Evolutionary conservation across 2,329 filamentous ascomycete species (phyloP).

Genomic region (Whalleya microplaca): DNA sequence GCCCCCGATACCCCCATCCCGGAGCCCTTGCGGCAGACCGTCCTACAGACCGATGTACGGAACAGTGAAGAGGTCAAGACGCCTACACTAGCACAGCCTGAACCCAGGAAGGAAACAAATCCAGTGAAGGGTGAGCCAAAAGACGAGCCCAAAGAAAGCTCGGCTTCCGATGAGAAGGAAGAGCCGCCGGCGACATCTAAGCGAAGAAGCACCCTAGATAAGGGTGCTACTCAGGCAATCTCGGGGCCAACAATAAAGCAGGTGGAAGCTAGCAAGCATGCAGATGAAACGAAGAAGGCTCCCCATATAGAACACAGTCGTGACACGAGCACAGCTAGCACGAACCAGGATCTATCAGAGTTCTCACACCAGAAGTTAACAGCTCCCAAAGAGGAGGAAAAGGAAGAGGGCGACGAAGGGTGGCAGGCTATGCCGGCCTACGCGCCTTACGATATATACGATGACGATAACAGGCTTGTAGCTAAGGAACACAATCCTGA

Average conservation of each 20-base stretch:
- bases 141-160: conserved; percentile 7
- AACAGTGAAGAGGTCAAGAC: conserved; percentile 30
- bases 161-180: conserved; percentile 9
- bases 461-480: conserved; percentile 87
- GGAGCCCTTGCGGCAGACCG: conserved; percentile 9
- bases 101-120: conserved; percentile 9
- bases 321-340: conserved; percentile 45
- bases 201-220: conserved; percentile 22
- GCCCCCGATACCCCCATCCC: conserved; percentile 37
- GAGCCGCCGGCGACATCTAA: conserved; percentile 14
- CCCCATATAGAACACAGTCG: conserved; percentile 40
- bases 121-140: conserved; percentile 6
- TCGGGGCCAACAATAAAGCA: conserved; percentile 37
- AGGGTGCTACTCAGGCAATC: conserved; percentile 32
- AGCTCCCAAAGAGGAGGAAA: conserved; percentile 56
- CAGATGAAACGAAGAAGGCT: conserved; percentile 27
- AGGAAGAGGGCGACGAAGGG: conserved; percentile 64
- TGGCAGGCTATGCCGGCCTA: conserved; percentile 97
- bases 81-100: conserved; percentile 26
- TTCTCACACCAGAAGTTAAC: conserved; percentile 88
- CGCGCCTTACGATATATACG: conserved; percentile 91
- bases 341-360: conserved; percentile 62
- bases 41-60: conserved; percentile 6
- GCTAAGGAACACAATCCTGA: conserved; percentile 77
- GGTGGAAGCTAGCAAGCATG: conserved; percentile 34